Percentiles rank a stretch among this genome's conserved stretches.
Conservation (phyloP, 495 filamentous ascomycete genomes). For the Daldinia grandis region DNA sequence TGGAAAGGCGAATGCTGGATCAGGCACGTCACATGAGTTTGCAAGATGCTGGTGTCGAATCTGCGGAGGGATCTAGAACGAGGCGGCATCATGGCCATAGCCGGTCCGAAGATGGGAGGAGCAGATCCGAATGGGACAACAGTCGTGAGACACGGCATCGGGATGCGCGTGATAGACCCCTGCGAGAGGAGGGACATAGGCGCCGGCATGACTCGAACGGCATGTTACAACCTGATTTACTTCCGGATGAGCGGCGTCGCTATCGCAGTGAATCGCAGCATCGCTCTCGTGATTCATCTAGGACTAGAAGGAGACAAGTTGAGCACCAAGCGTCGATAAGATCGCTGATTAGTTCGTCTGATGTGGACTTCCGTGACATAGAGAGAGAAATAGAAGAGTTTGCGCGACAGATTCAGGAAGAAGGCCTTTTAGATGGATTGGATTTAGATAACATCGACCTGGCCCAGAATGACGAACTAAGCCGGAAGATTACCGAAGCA, state of each 20-base stretch:
- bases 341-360: conserved; percentile 79
- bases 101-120: conserved; percentile 51
- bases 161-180: conserved; percentile 31
- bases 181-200: conserved; percentile 44
- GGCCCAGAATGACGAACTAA: conserved; percentile 82
- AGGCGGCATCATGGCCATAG: conserved; percentile 56
- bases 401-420: conserved; percentile 84
- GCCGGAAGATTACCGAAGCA: conserved; percentile 85
- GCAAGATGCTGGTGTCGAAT: conserved; percentile 65
- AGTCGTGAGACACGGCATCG: conserved; percentile 43
- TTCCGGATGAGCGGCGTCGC: conserved; percentile 47
- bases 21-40: conserved; percentile 77
- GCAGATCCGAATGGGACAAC: conserved; percentile 45
- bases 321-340: conserved; percentile 88
- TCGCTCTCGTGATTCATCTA: conserved; percentile 46
- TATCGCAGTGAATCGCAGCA: conserved; percentile 50
- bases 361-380: conserved; percentile 75
- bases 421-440: conserved; percentile 84
- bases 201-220: conserved; percentile 44
- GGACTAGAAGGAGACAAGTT: conserved; percentile 61
- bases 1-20: conserved; percentile 73
- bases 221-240: conserved; percentile 43
- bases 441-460: conserved; percentile 83
- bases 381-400: conserved; percentile 80
- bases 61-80: conserved; percentile 49